Evolutionary conservation across 2,329 filamentous ascomycete species (phyloP).

Genomic region (Hypoxylon sp.): DNA sequence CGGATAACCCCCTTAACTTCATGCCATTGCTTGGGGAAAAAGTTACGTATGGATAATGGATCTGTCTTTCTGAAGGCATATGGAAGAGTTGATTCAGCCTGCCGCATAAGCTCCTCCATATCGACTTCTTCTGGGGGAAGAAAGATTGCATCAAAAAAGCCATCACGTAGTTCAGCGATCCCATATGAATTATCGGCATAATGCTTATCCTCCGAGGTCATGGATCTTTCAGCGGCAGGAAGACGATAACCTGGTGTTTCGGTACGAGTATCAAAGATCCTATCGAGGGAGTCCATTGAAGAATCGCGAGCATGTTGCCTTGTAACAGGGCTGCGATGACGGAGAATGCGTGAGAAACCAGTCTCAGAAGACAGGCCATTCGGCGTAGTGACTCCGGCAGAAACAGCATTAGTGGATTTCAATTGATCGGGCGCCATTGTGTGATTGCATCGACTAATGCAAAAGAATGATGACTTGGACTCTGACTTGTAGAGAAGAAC

Average conservation of each 20-base stretch:
- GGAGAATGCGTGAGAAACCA: conserved; percentile 36
- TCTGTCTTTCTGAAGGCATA: conserved; percentile 55
- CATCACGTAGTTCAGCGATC: conserved; percentile 54
- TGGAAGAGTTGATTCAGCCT: conserved; percentile 57
- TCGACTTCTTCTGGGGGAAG: conserved; percentile 53
- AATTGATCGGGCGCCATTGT: conserved; percentile 10
- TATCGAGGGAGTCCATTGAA: conserved; percentile 44
- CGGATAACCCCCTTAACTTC: conserved; percentile 53
- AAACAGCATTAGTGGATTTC: conserved; percentile 1
- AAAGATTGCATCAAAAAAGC: conserved; percentile 60
- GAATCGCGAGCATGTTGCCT: conserved; percentile 31
- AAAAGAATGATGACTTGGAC: neutral
- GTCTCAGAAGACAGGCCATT: conserved; percentile 11
- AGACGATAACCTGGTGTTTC: conserved; percentile 24
- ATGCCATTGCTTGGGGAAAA: conserved; percentile 58
- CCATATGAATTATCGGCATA: conserved; percentile 53
- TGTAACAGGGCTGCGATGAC: conserved; percentile 30
- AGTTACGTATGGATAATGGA: conserved; percentile 56
- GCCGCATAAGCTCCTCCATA: conserved; percentile 51
- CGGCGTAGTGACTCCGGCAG: conserved; percentile 8
- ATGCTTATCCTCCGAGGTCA: conserved; percentile 40
- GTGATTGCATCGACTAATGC: no score
- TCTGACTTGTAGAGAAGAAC: no score
- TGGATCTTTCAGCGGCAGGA: conserved; percentile 23
- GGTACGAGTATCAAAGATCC: conserved; percentile 42